Evolutionary conservation across 257 asterid genomes (phyloP), one percentile per base, ranked within the genome.

Genomic region (Solanum virginianum): DNA sequence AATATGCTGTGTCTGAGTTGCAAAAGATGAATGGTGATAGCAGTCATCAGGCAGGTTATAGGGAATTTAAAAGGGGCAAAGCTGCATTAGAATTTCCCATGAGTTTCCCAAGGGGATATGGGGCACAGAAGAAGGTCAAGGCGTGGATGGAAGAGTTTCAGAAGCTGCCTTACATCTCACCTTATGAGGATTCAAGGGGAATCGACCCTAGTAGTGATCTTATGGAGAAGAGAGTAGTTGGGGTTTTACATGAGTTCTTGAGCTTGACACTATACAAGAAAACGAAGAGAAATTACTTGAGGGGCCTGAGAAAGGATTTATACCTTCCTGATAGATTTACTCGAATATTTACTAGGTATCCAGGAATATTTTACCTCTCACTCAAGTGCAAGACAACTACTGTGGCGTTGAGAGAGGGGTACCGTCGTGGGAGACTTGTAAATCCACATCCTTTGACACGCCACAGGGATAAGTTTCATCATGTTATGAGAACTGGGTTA

Each of bases 141-240:
- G 95, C 92, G 6, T 96, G 99, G 99, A 96, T 96, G 98, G 95
- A 95, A 36, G 99, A 96, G 83, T 96, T 96, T 60, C 98, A 96
- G 29, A 96, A 96, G 87, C 87, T 96, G 77, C 99, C 99, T 3
- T 96, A 95, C 89, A 95, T 96, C 81, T 96, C 99, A 7, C 98
- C 98, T 5, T 96, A 96, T 24, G 98, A 93, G 88, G 98, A 95
- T 86, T 91, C 96, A 24, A 89, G 91, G 72, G 93, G 93, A 80
- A 94, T 96, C 45, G 98, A 95, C 72, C 97, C 97, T 4, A 74
- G 90, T 51, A 95, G 98, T 51, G 98, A 96, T 87, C 95, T 96
- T 53, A 95, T 96, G 98, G 99, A 96, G 95, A 96, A 95, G 86
- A 88, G 99, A 89, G 98, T 96, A 18, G 97, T 94, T 14, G 98